A percentile compares a stretch with the other conserved stretches of the same genome.
phyloP scores from a whole-genome alignment of 2,329 filamentous ascomycete species.

The Talaromyces sp. region DNA sequence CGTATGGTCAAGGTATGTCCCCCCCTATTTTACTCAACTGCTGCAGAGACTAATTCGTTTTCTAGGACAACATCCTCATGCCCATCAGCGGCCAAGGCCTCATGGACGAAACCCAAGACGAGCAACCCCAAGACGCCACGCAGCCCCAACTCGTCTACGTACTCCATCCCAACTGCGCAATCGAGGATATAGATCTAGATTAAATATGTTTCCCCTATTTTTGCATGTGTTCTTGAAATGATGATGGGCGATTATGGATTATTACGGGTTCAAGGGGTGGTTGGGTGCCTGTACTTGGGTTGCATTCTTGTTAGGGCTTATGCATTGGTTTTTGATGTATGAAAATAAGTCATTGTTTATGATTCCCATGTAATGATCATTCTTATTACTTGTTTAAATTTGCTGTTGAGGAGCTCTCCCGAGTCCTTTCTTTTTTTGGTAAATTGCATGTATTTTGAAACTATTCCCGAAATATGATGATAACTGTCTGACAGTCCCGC shows the following conservation, averaged over 20 bases:
- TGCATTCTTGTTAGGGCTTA: neutral
- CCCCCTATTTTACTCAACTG: constrained; percentile 5
- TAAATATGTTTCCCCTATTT: neutral
- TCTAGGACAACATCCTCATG: constrained; percentile 60
- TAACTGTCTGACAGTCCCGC: neutral
- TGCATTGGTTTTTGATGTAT: neutral
- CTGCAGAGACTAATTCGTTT: constrained; percentile 13
- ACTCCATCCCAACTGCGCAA: constrained; percentile 87
- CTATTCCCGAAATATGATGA: neutral
- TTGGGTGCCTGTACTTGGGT: neutral
- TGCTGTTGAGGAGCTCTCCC: neutral
- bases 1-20: constrained; percentile 86
- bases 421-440: neutral
- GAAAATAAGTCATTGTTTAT: constrained; percentile 5
- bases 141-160: constrained; percentile 70
- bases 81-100: constrained; percentile 78
- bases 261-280: neutral
- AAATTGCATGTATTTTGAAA: neutral
- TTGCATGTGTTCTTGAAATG: neutral
- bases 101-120: constrained; percentile 68
- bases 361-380: neutral
- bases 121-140: constrained; percentile 41
- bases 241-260: constrained; percentile 1
- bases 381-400: neutral
- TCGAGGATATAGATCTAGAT: constrained; percentile 55